Evolutionary conservation across 2,329 filamentous ascomycete genomes (phyloP), one percentile per base, ranked within the genome.

Genomic region (Davidsoniella eucalypti): DNA sequence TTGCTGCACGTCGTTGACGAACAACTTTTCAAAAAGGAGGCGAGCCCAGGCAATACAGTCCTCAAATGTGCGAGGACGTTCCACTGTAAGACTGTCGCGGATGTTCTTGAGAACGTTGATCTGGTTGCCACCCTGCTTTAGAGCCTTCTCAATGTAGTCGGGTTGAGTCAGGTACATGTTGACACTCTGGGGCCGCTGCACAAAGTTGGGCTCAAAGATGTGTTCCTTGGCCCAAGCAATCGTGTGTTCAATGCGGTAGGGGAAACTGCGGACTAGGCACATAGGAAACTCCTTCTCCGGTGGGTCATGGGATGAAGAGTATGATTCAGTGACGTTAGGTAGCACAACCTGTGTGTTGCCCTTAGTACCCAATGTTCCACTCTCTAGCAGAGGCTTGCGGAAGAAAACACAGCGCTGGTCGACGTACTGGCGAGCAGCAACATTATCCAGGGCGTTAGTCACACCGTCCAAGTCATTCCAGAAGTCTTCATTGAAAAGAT

Each of bases 221-320:
- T 69, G 67, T 64, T 96, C 92, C 60, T 93, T 86, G 38, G 88
- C 82, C 92, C 92, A 98, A 2, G 92, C 92, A 63, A 98, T 98
- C 0, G 92, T 96, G 66, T 98, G 92, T 68, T 98, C 88, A 59
- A 98, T 98, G 60, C 83, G 83, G 72, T 98, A 98, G 53, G 92
- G 92, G 72, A 98, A 98, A 66, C 88, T 95, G 61, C 86, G 80
- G 55, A 98, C 75, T 4, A 92, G 96, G 65, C 92, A 98, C 88
- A 96, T 96, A 0, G 92, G 92, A 74, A 98, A 96, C 1, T 92
- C 94, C 69, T 95, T 87, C 72, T 98, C 93, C 0, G 92, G 92
- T 1, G 92, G 92, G 63, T 98, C 93, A 63, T 95, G 90, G 17
- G 92, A 96, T 3, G 71, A 74, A 1, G 92, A 95, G 69, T 98